A percentile compares a stretch with the other conserved stretches of the same genome.
Conservation (phyloP, 441 rosid species). For the Corymbia citriodora region DNA sequence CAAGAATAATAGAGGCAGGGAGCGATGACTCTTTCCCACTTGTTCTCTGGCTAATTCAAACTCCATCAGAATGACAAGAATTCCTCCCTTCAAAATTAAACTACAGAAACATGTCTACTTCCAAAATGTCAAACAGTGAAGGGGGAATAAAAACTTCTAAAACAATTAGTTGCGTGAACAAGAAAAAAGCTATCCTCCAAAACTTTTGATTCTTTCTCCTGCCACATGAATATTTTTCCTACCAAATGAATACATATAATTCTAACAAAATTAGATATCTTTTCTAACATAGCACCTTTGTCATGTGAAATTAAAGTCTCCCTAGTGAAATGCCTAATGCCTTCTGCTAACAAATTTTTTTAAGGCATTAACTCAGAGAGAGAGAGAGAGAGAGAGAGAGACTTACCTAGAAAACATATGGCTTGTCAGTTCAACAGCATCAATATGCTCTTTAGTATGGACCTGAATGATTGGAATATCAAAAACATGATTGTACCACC, state of each 20-base stretch:
- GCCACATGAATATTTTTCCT: background rate
- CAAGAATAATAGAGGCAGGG: background rate
- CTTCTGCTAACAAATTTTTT: background rate
- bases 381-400: background rate
- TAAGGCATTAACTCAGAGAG: background rate
- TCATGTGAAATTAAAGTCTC: background rate
- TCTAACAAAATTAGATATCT: background rate
- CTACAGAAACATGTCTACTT: background rate
- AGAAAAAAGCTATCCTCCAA: background rate
- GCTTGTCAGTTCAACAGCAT: constrained; percentile 72
- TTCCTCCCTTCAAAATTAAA: background rate
- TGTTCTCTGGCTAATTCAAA: background rate
- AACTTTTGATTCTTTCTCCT: background rate
- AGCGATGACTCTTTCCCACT: background rate
- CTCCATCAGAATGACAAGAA: background rate
- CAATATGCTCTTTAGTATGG: constrained; percentile 77
- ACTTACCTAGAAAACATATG: constrained; percentile 68
- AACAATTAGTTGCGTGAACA: background rate
- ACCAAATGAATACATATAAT: background rate
- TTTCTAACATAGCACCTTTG: background rate
- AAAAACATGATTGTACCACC: constrained; percentile 1
- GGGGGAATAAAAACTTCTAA: background rate
- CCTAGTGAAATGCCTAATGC: background rate
- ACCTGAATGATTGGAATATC: constrained; percentile 41
- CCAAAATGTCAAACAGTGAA: background rate